Base-by-base conservation (phyloP, 352 stramenopile genomes). In the Phytophthora niederhauseri region DNA sequence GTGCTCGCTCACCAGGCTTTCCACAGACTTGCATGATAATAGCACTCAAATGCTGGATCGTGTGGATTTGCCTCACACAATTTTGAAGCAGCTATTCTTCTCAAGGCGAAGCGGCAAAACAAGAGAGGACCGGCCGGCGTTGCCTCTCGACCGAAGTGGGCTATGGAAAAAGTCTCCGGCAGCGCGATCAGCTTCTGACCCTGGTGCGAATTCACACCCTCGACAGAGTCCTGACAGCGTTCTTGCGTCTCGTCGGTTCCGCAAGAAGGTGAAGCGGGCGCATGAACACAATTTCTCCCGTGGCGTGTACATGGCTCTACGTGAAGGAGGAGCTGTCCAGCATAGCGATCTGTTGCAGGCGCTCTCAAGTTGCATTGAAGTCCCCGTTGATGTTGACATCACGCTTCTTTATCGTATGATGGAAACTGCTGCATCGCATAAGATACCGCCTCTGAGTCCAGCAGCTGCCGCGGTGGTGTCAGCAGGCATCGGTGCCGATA, bases 241-340 rank as follows among this genome's bases (percentile, higher is more conserved):
- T 57, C 66, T 86, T 26, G 74, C 75, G 2, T 84, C 76, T 52
- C 64, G 66, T 54, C 80, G 79, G 14, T 96, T 94, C 62, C 78
- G 84, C 48, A 93, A 94, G 61, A 90, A 92, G 48, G 76, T 97
- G 4, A 95, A 94, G 64, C 82, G 83, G 34, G 90, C 89, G 0
- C 90, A 97, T 50, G 88, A 97, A 49, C 86, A 95, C 63, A 97
- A 96, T 51, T 97, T 97, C 57, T 95, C 90, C 48, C 84, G 89
- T 55, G 90, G 88, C 51, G 87, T 97, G 30, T 96, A 97, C 58
- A 83, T 94, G 34, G 80, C 89, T 8, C 62, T 97, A 15, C 82
- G 90, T 26, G 85, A 94, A 71, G 85, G 84, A 22, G 80, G 78
- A n/a, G 56, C 76, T 6, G 81, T 97, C 0, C 82, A 97, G 54